Percentiles rank a stretch among this genome's conserved stretches.
Conservation (phyloP, 805 yeast genomes). For the Saccharomyces kudriavzevii region DNA sequence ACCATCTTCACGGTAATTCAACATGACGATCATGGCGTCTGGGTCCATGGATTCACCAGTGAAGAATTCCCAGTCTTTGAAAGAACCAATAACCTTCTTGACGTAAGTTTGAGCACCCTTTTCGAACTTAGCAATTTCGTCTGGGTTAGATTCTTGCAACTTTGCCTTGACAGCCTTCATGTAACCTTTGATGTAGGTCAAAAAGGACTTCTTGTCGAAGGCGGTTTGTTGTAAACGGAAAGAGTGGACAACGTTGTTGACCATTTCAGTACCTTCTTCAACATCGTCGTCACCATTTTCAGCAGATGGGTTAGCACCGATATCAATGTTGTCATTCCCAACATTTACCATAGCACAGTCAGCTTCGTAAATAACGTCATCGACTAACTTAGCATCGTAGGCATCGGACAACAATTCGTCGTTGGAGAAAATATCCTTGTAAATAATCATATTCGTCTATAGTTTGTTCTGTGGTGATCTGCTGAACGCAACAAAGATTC, state of each 20-base stretch:
- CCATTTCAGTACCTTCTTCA: slow-evolving; percentile 82
- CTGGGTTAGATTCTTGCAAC: slow-evolving; percentile 86
- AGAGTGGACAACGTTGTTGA: slow-evolving; percentile 97
- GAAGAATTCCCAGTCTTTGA: slow-evolving; percentile 99
- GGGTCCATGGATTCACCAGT: slow-evolving; percentile 99
- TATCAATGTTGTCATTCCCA: slow-evolving; percentile 88
- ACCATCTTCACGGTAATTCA: slow-evolving; percentile 99
- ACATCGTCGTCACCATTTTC: slow-evolving; percentile 81
- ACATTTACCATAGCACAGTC: slow-evolving; percentile 90
- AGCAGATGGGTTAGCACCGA: slow-evolving; percentile 99
- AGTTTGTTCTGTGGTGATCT: slow-evolving; percentile 1
- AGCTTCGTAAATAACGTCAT: slow-evolving; percentile 90
- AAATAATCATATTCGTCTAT: slow-evolving; percentile 30
- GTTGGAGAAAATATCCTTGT: slow-evolving; percentile 77
- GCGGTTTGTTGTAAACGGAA: slow-evolving; percentile 94
- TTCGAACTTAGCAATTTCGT: slow-evolving; percentile 78
- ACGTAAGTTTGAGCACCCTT: slow-evolving; percentile 95
- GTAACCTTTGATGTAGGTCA: slow-evolving; percentile 96
- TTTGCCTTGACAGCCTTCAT: slow-evolving; percentile 92
- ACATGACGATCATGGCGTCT: slow-evolving; percentile 94
- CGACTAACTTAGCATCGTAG: slow-evolving; percentile 81
- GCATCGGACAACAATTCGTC: slow-evolving; percentile 98
- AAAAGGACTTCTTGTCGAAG: slow-evolving; percentile 96
- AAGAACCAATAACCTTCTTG: slow-evolving; percentile 90
- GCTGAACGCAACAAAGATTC: background rate